Evolutionary conservation across 2,329 filamentous ascomycete genomes (phyloP).

Genomic region (Clarireedia homoeocarpa): DNA sequence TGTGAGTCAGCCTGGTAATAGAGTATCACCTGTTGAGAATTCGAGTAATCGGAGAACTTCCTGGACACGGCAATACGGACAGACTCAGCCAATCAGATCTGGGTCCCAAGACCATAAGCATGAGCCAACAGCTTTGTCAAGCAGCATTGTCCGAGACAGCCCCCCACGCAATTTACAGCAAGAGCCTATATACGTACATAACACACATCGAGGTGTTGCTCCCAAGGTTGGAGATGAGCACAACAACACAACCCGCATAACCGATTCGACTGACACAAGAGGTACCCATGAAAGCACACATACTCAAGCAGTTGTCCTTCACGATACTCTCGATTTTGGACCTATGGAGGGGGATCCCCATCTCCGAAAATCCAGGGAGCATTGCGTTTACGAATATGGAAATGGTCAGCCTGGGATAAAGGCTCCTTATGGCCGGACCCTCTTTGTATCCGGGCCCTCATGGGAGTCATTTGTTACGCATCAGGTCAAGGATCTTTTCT

Average conservation of each 20-base stretch:
- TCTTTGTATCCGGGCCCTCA: slow-evolving; percentile 12
- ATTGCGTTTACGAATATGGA: background rate
- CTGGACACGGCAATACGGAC: background rate
- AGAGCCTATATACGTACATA: slow-evolving; percentile 10
- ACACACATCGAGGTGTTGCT: background rate
- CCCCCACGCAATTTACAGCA: background rate
- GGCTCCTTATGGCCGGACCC: slow-evolving; percentile 5
- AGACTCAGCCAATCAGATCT: background rate
- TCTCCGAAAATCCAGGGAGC: background rate
- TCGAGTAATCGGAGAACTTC: background rate
- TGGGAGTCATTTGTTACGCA: slow-evolving; percentile 13
- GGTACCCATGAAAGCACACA: background rate
- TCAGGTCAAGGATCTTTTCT: slow-evolving; percentile 17
- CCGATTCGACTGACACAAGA: slow-evolving; percentile 6
- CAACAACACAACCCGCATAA: background rate
- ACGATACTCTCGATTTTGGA: background rate
- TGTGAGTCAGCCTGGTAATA: background rate
- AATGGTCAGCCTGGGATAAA: background rate
- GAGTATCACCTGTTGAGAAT: background rate
- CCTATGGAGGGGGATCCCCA: slow-evolving; percentile 3
- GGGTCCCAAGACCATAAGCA: background rate
- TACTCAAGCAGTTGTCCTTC: background rate
- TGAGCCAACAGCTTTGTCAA: background rate
- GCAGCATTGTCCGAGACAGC: background rate
- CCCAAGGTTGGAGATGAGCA: background rate